A percentile compares a stretch with the other conserved stretches of the same genome.
Conservation (phyloP, 2,329 filamentous ascomycete genomes). For the Aspergillus novoparasiticus region DNA sequence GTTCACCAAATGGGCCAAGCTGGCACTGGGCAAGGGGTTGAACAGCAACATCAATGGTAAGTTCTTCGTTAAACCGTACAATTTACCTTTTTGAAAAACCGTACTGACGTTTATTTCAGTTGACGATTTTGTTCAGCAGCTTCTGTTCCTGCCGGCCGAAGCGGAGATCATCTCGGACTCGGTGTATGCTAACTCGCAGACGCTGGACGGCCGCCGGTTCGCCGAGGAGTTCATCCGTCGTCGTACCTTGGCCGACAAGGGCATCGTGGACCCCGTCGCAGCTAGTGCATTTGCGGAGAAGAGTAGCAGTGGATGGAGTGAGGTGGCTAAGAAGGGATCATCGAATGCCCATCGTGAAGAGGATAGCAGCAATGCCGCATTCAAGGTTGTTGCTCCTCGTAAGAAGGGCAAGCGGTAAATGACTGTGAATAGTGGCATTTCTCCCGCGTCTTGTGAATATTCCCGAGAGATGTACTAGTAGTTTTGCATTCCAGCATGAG, state of each 20-base stretch:
- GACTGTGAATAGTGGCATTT: not conserved
- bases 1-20: constrained; percentile 89
- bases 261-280: constrained; percentile 69
- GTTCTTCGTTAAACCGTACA: constrained; percentile 21
- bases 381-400: constrained; percentile 88
- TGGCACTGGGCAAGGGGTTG: constrained; percentile 74
- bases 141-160: constrained; percentile 76
- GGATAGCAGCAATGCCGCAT: constrained; percentile 58
- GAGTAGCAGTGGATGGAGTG: constrained; percentile 79
- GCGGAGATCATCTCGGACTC: constrained; percentile 83
- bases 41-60: constrained; percentile 68
- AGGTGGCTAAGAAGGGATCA: constrained; percentile 91
- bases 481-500: not conserved
- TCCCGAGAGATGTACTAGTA: constrained; percentile 6
- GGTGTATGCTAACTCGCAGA: constrained; percentile 82
- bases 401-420: constrained; percentile 81
- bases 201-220: constrained; percentile 90
- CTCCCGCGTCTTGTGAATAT: not conserved
- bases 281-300: constrained; percentile 56
- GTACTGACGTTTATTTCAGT: constrained; percentile 56
- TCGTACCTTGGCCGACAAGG: constrained; percentile 90
- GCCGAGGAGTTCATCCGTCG: constrained; percentile 92
- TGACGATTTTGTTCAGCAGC: constrained; percentile 75
- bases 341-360: constrained; percentile 51
- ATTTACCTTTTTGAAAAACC: constrained; percentile 9